Base-by-base conservation (phyloP, 1,284 basidiomycete species). In the Ceratobasidium sp. region DNA sequence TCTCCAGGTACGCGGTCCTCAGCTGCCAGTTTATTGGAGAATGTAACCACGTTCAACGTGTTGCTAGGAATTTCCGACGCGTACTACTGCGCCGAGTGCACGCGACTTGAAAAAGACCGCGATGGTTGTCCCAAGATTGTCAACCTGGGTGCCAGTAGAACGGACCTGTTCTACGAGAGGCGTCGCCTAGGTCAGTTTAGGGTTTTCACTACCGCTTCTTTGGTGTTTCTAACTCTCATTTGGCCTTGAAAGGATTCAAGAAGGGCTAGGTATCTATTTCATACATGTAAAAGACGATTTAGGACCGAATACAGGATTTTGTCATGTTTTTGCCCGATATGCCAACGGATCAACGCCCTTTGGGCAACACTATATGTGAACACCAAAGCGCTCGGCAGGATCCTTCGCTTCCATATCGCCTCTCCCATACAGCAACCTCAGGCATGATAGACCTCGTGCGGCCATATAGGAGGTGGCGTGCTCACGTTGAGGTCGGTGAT, bases 61-160 rank as follows among this genome's bases (percentile, higher is more conserved):
- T 47, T 35, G 13, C 31, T 74, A 94, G 95, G 95, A 75, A 96
- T 98, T 69, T 97, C 94, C 29, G 96, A 98, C 78, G 96, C 95
- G 1, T 98, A 97, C 79, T 98, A 98, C 76, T 98, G 96, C 75
- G 93, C 94, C 2, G 94, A 96, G 80, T 99, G 97, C 76, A 98
- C 95, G 29, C 83, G 94, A 64, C 81, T 99, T 67, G 97, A 99
- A 79, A 99, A 99, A 77, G 96, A 98, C 76, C 83, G 97, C 34
- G 97, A 99, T 77, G 97, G 97, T 0, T 99, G 97, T 81, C 96
- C 96, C 1, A 98, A 98, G 84, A 97, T 99, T 74, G 94, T 99
- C 75, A 99, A 99, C 76, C 83, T 97, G 20, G 95, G 95, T 71
- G 91, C 93, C 17, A 93, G 90, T 75, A 83, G 92, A 75, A 94